Evolutionary conservation across 116 monocot genomes (phyloP).

Genomic region (Iris pallida): DNA sequence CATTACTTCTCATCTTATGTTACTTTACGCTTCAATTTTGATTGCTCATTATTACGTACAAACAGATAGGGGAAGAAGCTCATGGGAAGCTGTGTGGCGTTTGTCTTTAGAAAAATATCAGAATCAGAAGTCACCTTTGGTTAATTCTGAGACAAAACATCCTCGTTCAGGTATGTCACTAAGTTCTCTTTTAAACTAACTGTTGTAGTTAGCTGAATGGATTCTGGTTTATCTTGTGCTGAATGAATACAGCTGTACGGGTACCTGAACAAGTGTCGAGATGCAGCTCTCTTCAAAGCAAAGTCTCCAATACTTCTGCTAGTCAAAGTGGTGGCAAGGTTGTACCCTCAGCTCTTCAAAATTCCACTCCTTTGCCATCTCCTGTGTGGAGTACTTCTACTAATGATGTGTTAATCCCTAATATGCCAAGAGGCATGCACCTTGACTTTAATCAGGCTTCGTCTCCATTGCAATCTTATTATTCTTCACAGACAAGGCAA

Average conservation of each 20-base stretch:
- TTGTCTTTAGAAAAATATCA: conserved; percentile 45
- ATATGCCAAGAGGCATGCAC: conserved; percentile 42
- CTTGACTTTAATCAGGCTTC: conserved; percentile 51
- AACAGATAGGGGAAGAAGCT: conserved; percentile 51
- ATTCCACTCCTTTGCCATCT: conserved; percentile 41
- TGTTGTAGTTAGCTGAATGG: not conserved
- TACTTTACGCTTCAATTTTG: conserved; percentile 3
- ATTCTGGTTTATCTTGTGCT: not conserved
- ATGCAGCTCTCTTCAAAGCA: conserved; percentile 38
- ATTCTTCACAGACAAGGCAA: conserved; percentile 51
- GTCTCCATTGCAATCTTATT: conserved; percentile 52
- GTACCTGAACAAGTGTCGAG: conserved; percentile 23
- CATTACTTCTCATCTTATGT: not conserved
- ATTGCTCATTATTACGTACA: conserved; percentile 4
- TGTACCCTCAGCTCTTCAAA: conserved; percentile 18
- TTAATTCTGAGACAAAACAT: conserved; percentile 44
- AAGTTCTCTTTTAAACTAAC: not conserved
- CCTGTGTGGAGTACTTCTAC: conserved; percentile 42
- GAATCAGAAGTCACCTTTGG: conserved; percentile 50
- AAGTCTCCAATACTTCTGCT: conserved; percentile 24
- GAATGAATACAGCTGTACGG: conserved; percentile 11
- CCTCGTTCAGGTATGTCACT: conserved; percentile 51
- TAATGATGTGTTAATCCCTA: conserved; percentile 38
- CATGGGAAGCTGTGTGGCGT: conserved; percentile 70
- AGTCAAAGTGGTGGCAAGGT: conserved; percentile 26